Conservation (phyloP, 116 monocot genomes). For the Posidonia oceanica region DNA sequence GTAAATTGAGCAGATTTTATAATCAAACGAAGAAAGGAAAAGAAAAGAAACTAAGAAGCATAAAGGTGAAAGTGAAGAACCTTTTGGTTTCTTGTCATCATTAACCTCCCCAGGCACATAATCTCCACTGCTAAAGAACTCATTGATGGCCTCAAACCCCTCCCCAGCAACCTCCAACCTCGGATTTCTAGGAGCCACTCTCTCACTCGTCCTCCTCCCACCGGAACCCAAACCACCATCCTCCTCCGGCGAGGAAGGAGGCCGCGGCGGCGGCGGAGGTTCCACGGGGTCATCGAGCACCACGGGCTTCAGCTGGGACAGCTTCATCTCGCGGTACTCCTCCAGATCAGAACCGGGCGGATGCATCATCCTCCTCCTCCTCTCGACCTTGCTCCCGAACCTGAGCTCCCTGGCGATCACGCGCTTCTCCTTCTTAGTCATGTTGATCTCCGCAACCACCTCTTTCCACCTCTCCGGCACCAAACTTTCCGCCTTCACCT, state of each 20-base stretch:
- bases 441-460: conserved; percentile 48
- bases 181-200: conserved; percentile 63
- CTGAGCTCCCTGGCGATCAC: conserved; percentile 47
- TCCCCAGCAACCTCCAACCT: conserved; percentile 32
- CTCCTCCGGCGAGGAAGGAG: conserved; percentile 1
- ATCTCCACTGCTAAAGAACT: conserved; percentile 54
- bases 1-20: too few relatives aligned
- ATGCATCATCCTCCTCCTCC: conserved; percentile 23
- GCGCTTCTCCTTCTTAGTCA: conserved; percentile 91
- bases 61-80: conserved; percentile 15
- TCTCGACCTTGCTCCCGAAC: conserved; percentile 58
- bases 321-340: conserved; percentile 58
- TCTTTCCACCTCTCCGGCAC: conserved; percentile 92
- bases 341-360: conserved; percentile 31
- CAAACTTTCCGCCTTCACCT: conserved; percentile 24
- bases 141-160: conserved; percentile 46
- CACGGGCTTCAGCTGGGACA: conserved; percentile 54
- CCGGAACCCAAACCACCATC: background rate
- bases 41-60: background rate
- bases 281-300: conserved; percentile 42
- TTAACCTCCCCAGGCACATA: conserved; percentile 47
- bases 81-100: conserved; percentile 46
- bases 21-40: background rate
- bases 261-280: conserved; percentile 12
- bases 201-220: conserved; percentile 7